Evolutionary conservation across 164 flowering plant species (phyloP), one percentile per base, ranked within the genome.

Genomic region (Aristolochia fimbriata): DNA sequence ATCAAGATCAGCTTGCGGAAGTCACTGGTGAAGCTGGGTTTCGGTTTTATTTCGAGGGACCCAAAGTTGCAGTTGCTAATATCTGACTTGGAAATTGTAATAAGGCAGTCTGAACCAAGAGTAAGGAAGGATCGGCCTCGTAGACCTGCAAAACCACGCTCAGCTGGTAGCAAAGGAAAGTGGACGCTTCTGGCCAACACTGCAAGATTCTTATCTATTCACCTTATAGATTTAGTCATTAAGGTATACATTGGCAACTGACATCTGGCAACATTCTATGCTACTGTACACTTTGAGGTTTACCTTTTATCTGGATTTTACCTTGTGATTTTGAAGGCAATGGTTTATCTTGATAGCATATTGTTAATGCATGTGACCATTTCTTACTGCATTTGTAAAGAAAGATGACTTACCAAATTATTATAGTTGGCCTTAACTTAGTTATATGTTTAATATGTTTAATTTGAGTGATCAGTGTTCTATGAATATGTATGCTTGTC

Each of bases 191-290:
- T 86, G 57, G 96, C 91, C 51, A 94, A 85, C 62, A 70, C 91
- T 71, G 95, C 95, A n/a, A 84, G 96, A 71, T 88, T 85, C 76
- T 66, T 94, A 65, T 94, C 99, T 22, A 79, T 94, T 70, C 78
- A 86, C 55, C 72, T 91, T 54, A 78, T 88, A 46, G 99, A 88
- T 58, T 74, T 94, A 78, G 76, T 78, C 59, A 50, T 94, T 65
- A 91, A 84, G 96, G 99, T 91, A 76, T 63, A 64, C 55, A 45
- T 47, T 17, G 48, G 52, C 22, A 25, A 57, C 20, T 51, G 21
- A 22, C 49, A 27, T 47, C 31, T 25, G 20, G 11, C 22, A 49
- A 50, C 4, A 60, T 52, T n/a, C 64, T 17, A 52, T 55, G 25
- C 20, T 31, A 41, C 53, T 3, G 19, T 20, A 20, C 20, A 27